A percentile compares a stretch with the other conserved stretches of the same genome.
phyloP scores from a whole-genome alignment of 2,329 filamentous ascomycete species.

The Didymellaceae sp. region DNA sequence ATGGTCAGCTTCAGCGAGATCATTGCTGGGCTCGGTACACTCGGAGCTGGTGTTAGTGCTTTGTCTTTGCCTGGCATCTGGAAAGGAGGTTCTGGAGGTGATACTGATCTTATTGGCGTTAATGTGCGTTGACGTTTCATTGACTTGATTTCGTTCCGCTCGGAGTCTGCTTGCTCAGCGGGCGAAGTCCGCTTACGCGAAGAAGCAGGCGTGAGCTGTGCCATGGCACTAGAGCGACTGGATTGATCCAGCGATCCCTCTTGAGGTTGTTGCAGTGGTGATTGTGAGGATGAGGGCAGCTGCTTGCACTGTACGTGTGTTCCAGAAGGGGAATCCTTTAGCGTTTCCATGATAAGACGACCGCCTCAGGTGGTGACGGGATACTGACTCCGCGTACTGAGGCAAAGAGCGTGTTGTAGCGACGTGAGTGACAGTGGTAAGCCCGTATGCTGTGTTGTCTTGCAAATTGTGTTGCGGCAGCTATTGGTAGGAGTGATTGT shows the following conservation, averaged over 20 bases:
- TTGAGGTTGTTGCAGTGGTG: neutral
- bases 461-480: neutral
- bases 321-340: neutral
- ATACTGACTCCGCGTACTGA: neutral
- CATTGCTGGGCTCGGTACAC: conserved; percentile 4
- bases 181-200: conserved; percentile 14
- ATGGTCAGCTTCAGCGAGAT: conserved; percentile 26
- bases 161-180: neutral
- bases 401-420: neutral
- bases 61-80: neutral
- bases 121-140: conserved; percentile 3
- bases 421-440: conserved; percentile 7
- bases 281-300: conserved; percentile 1
- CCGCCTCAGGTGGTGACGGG: neutral
- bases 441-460: neutral
- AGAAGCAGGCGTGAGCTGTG: conserved; percentile 6
- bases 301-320: neutral
- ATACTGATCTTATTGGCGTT: neutral
- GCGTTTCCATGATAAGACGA: neutral
- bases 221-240: conserved; percentile 2
- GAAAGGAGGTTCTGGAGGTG: neutral
- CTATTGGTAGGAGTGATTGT: neutral
- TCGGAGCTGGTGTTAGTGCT: conserved; percentile 19
- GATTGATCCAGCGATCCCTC: neutral
- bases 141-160: neutral